These are phyloP conservation scores for Fraxinus ornus DNA, from an alignment of 305 asterid species.

Conservation along the genomic window DNA sequence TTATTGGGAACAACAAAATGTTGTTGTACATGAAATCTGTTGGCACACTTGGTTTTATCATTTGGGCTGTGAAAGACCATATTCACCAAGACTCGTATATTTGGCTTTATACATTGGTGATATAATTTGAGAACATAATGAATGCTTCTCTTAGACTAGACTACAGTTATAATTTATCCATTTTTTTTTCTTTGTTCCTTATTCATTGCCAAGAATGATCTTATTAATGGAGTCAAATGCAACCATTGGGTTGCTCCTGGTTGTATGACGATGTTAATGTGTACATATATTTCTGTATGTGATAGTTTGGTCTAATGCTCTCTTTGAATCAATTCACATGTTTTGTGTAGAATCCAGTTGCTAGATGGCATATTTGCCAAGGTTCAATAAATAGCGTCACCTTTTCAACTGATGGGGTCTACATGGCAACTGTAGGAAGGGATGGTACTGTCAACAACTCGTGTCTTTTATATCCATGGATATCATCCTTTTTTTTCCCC, in stretches of 20 bases:
- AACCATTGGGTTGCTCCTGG: neutral
- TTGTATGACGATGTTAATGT: slow-evolving; percentile 4
- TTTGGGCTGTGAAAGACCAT: neutral
- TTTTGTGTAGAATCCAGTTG: slow-evolving; percentile 83
- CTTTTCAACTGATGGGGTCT: slow-evolving; percentile 84
- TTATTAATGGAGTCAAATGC: slow-evolving; percentile 7
- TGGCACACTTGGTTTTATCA: neutral
- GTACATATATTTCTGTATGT: neutral
- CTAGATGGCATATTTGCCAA: slow-evolving; percentile 98
- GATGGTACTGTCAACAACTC: slow-evolving; percentile 70
- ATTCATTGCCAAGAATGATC: neutral
- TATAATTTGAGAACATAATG: neutral
- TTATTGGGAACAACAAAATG: neutral
- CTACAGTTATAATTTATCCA: neutral
- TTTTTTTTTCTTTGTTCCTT: neutral
- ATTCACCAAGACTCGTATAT: neutral
- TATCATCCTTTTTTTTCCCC: slow-evolving; percentile 21
- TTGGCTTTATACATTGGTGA: neutral
- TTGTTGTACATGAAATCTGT: neutral
- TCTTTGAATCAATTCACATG: slow-evolving; percentile 12
- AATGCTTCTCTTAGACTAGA: neutral
- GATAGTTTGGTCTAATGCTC: slow-evolving; percentile 1
- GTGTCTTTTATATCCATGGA: slow-evolving; percentile 18
- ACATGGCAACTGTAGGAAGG: slow-evolving; percentile 98
- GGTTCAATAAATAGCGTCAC: slow-evolving; percentile 87